These are phyloP conservation scores for Mycena leptocephala DNA, from an alignment of 768 basidiomycete genomes.

Conservation along the genomic window DNA sequence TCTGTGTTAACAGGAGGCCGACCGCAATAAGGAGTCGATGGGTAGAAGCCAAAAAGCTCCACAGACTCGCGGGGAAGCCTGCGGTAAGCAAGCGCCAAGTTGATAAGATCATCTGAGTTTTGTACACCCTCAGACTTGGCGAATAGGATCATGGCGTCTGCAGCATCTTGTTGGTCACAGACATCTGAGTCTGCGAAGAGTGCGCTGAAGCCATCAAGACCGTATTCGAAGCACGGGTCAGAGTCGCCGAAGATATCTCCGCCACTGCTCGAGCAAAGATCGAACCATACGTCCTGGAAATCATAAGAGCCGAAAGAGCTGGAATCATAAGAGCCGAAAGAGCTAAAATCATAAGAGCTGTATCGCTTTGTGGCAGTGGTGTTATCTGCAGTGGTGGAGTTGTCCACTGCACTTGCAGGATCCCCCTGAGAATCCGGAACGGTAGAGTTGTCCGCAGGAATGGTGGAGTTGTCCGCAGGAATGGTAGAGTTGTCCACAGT, in stretches of 20 bases:
- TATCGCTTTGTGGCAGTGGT: constrained; percentile 2
- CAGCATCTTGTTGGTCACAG: constrained; percentile 66
- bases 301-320: constrained; percentile 36
- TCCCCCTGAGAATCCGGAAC: no score
- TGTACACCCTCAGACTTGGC: constrained; percentile 60
- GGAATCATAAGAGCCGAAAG: constrained; percentile 43
- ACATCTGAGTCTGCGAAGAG: constrained; percentile 62
- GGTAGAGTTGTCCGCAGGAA: constrained; percentile 31
- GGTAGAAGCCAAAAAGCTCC: constrained; percentile 59
- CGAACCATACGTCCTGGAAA: constrained; percentile 61
- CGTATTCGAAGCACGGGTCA: constrained; percentile 58
- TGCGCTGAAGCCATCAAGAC: constrained; percentile 58
- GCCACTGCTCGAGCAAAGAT: constrained; percentile 60
- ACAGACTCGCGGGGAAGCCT: constrained; percentile 60
- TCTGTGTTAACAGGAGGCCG: constrained; percentile 58
- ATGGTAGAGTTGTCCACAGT: constrained; percentile 36
- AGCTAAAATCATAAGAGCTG: constrained; percentile 37
- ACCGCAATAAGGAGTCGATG: constrained; percentile 65
- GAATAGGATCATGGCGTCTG: constrained; percentile 68
- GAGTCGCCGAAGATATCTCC: constrained; percentile 54
- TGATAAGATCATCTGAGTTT: constrained; percentile 58
- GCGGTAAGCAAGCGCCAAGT: constrained; percentile 61
- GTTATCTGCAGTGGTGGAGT: constrained; percentile 19
- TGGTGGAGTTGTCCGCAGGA: constrained; percentile 23
- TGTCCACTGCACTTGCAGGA: not conserved